Base-by-base conservation (phyloP, 2,329 filamentous ascomycete genomes). In the Aspergillus fructus region DNA sequence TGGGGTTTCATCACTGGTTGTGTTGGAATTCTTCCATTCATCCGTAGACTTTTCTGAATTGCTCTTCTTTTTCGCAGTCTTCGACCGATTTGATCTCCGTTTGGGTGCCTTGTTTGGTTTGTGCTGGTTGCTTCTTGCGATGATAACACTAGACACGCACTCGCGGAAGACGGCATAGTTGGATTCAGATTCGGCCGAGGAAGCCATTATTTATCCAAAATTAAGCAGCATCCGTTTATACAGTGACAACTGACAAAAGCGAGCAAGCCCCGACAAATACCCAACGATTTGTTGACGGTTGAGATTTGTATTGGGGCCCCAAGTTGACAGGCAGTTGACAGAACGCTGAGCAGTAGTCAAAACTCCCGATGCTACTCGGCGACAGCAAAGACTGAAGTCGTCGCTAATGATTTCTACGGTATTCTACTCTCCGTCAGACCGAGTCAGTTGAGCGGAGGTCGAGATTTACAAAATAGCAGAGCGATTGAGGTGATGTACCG, bases 141-240 rank as follows among this genome's bases (percentile, higher is more conserved):
- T 83, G 12, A 94, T 78, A 0, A 85, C 81, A 15, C 84, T 84
- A 8, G 89, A 89, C 59, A 94, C 78, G 68, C 85, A 90, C 66
- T 94, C 91, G 53, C 88, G 81, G 72, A 94, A 92, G 47, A 85
- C 77, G 52, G 86, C 83, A 70, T 85, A 88, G 66, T 90, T 90
- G 40, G 68, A 63, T 53, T 53, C 33, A 3, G 27, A 43, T 24
- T 55, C 23, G 27, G 39, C 51, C 27, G 48, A 30, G 30, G 56
- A 53, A 12, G 82, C 85, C 23, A 84, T 81, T 15, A 84, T 81
- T 15, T 34, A 27, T 8, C 8, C 3, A 27, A 24, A 5, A n/a
- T 8, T 17, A 15, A 13, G 23, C 13, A n/a, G 24, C 27, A 9
- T 24, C 8, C 9, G 11, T 13, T 23, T 9, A 19, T 12, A 13